A percentile compares a stretch with the other conserved stretches of the same genome.
phyloP scores from a whole-genome alignment of 176 grass and related monocot genomes.

The Paspalum notatum region DNA sequence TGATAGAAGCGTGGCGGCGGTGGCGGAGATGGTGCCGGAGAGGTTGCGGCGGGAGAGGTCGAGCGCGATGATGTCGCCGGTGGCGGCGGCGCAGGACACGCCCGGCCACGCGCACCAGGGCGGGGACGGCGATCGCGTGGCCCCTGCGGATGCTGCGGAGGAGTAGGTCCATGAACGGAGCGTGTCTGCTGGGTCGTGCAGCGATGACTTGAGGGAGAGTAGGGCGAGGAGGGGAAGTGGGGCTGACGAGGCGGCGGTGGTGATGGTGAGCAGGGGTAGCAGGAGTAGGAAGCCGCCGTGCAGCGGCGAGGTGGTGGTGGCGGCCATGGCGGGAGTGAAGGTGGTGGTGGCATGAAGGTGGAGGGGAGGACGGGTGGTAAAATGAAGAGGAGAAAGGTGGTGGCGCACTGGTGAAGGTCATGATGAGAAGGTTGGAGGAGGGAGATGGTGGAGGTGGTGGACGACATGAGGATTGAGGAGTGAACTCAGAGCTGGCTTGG shows the following conservation, averaged over 20 bases:
- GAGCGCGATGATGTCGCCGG: constrained; percentile 52
- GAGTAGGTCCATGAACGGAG: constrained; percentile 73
- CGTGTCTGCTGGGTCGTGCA: constrained; percentile 56
- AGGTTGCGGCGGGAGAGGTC: constrained; percentile 83
- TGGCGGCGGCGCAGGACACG: constrained; percentile 55
- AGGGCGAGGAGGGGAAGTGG: constrained; percentile 67
- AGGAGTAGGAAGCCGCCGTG: constrained; percentile 46
- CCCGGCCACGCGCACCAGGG: constrained; percentile 89
- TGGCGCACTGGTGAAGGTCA: constrained; percentile 51
- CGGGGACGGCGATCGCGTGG: constrained; percentile 33
- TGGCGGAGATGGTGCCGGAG: constrained; percentile 59
- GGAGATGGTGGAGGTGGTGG: constrained; percentile 36
- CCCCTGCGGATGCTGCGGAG: constrained; percentile 24
- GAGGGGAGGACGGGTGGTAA: constrained; percentile 31
- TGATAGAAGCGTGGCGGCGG: constrained; percentile 58
- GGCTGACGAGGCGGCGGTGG: constrained; percentile 41
- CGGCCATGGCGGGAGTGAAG: constrained; percentile 24
- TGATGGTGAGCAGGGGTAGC: constrained; percentile 46
- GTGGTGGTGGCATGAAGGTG: neutral
- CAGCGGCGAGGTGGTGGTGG: neutral
- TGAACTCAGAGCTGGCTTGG: constrained; percentile 20
- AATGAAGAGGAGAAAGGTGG: constrained; percentile 57
- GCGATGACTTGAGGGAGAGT: constrained; percentile 66
- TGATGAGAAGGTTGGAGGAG: constrained; percentile 57
- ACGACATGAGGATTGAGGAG: constrained; percentile 45